Conservation (phyloP, 108 stramenopile genomes). For the Skeletonema potamos region DNA sequence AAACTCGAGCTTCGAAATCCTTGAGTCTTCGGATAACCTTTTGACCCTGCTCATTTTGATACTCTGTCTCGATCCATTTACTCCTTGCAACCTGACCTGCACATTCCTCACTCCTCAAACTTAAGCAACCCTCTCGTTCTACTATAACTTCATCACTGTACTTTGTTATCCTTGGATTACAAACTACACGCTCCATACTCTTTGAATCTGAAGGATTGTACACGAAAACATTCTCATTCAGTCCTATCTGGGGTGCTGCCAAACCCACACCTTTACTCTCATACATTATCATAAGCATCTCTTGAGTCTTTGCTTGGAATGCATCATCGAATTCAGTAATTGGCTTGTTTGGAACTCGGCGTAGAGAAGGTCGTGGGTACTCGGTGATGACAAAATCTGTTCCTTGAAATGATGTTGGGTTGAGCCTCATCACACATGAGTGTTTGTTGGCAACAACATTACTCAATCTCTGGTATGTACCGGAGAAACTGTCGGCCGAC, state of each 20-base stretch:
- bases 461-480: not conserved
- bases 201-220: slow-evolving; percentile 42
- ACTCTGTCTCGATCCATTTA: slow-evolving; percentile 33
- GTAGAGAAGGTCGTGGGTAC: slow-evolving; percentile 22
- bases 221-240: slow-evolving; percentile 40
- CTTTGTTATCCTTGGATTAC: slow-evolving; percentile 38
- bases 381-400: slow-evolving; percentile 28
- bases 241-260: slow-evolving; percentile 47
- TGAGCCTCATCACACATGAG: slow-evolving; percentile 17
- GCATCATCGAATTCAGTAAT: slow-evolving; percentile 29
- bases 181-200: slow-evolving; percentile 22
- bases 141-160: slow-evolving; percentile 18
- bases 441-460: not conserved
- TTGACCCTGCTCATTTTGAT: slow-evolving; percentile 19
- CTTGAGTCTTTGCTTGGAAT: slow-evolving; percentile 19
- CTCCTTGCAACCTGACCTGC: slow-evolving; percentile 16
- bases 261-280: slow-evolving; percentile 44
- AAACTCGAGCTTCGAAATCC: slow-evolving; percentile 40
- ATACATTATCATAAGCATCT: slow-evolving; percentile 53
- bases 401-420: slow-evolving; percentile 30
- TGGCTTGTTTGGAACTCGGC: slow-evolving; percentile 15
- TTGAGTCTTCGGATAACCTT: slow-evolving; percentile 8
- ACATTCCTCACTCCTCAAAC: slow-evolving; percentile 23
- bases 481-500: not conserved
- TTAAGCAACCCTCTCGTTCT: slow-evolving; percentile 44